Percentiles rank a stretch among this genome's conserved stretches.
Conservation (phyloP, 306 rosid genomes). For the Cucumis melo region DNA sequence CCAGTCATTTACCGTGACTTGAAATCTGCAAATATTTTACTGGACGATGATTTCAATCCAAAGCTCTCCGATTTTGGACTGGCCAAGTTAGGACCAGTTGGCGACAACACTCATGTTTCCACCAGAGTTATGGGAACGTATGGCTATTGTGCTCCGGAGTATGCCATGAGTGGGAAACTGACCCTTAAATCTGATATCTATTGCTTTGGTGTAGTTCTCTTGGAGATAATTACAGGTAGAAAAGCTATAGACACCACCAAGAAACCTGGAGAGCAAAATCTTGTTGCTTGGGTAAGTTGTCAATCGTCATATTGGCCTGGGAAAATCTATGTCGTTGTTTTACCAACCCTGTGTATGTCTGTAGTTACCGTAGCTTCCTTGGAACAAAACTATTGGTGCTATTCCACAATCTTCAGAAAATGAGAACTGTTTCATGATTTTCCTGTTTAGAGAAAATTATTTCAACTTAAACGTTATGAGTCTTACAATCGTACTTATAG, state of each 20-base stretch:
- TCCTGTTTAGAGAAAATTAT: neutral
- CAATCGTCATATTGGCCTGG: constrained; percentile 29
- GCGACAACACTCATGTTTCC: constrained; percentile 90
- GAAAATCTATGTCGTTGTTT: neutral
- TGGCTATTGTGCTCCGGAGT: constrained; percentile 95
- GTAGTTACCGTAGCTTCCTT: neutral
- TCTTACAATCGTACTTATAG: no score
- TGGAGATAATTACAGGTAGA: constrained; percentile 93
- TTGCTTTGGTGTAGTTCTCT: constrained; percentile 88
- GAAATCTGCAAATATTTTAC: constrained; percentile 80
- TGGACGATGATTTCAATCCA: constrained; percentile 66
- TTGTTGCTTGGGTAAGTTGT: constrained; percentile 67
- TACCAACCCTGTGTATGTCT: neutral
- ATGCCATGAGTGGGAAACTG: constrained; percentile 92
- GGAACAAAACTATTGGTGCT: neutral
- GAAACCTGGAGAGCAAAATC: constrained; percentile 78
- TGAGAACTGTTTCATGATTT: neutral
- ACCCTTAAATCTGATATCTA: constrained; percentile 94
- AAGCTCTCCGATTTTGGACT: constrained; percentile 94
- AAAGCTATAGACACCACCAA: constrained; percentile 54
- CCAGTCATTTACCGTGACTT: constrained; percentile 91
- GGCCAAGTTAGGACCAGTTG: constrained; percentile 90
- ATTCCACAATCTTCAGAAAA: neutral
- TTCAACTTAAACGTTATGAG: neutral
- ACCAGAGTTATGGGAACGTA: constrained; percentile 77